Evolutionary conservation across 176 grass and related monocot species (phyloP).

Genomic region (Sorghum bicolor): DNA sequence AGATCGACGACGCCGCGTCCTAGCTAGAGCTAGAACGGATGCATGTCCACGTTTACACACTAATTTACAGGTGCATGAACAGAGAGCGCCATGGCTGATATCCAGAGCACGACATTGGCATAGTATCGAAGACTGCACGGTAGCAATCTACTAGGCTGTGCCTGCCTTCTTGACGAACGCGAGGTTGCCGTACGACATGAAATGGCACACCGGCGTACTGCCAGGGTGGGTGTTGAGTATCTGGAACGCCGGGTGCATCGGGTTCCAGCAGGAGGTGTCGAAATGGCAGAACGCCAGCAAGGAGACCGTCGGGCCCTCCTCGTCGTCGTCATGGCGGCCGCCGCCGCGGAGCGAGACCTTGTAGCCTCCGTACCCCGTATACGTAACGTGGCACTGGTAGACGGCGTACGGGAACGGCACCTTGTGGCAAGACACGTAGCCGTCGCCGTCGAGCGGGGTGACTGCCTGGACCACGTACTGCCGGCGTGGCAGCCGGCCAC

Average conservation of each 20-base stretch:
- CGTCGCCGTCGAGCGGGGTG: not conserved
- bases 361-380: not conserved
- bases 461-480: not conserved
- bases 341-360: not conserved
- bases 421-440: not conserved
- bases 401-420: not conserved
- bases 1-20: too few relatives aligned
- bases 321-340: not conserved
- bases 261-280: not conserved
- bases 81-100: too few relatives aligned
- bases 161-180: not conserved
- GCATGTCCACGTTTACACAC: too few relatives aligned
- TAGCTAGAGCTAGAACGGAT: too few relatives aligned
- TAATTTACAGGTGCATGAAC: too few relatives aligned
- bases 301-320: not conserved
- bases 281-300: not conserved
- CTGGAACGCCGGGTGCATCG: not conserved
- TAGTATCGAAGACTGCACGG: too few relatives aligned
- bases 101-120: too few relatives aligned
- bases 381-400: not conserved
- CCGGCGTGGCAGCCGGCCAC: not conserved
- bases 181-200: not conserved
- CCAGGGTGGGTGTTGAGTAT: not conserved
- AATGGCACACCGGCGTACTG: slow-evolving; percentile 1
- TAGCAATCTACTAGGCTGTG: not conserved